Conservation (phyloP, 2,329 filamentous ascomycete species). For the Nemania serpens region DNA sequence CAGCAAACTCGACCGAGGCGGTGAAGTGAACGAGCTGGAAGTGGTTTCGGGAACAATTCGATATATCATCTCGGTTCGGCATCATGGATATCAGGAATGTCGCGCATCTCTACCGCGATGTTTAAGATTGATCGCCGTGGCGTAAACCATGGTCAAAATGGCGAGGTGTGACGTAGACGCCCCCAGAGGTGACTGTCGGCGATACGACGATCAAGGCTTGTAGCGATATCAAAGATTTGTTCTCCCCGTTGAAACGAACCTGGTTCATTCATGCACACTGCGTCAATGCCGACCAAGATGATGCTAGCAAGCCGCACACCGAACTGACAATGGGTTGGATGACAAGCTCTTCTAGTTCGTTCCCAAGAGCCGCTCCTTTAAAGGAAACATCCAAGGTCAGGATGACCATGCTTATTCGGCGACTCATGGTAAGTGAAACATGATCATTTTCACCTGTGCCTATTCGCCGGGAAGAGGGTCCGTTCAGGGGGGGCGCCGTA, state of each 20-base stretch:
- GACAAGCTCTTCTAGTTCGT: neutral
- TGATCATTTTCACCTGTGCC: neutral
- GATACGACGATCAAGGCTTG: neutral
- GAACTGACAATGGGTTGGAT: neutral
- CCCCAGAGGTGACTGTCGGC: neutral
- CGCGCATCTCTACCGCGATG: conserved; percentile 25
- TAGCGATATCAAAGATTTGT: neutral
- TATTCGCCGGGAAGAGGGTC: neutral
- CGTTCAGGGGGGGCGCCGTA: neutral
- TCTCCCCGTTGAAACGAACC: neutral
- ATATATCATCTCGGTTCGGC: conserved; percentile 30
- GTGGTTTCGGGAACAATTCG: conserved; percentile 27
- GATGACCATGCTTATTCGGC: neutral
- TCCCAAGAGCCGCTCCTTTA: neutral
- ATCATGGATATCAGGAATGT: conserved; percentile 16
- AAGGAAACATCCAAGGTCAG: neutral
- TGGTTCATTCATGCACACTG: neutral
- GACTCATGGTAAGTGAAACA: conserved; percentile 8
- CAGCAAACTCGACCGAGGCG: neutral
- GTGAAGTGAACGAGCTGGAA: conserved; percentile 13
- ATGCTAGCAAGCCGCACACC: neutral
- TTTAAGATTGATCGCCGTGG: conserved; percentile 21
- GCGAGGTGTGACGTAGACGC: neutral
- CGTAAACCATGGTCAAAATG: conserved; percentile 7
- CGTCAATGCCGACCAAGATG: neutral